Conservation (phyloP, 495 filamentous ascomycete species). For the Hypoxylon subgilvum region DNA sequence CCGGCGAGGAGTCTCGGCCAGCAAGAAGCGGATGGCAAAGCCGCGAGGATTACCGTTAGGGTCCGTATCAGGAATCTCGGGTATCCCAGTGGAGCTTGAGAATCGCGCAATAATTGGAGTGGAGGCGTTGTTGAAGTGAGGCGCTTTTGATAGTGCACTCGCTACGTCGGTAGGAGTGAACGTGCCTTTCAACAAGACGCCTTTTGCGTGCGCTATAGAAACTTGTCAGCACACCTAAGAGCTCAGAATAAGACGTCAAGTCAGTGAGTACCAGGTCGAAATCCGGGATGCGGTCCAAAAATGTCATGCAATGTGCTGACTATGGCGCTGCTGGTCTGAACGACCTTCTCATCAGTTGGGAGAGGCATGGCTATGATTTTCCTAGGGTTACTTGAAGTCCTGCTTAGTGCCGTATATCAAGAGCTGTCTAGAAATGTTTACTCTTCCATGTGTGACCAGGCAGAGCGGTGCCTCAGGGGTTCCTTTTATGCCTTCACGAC, state of each 20-base stretch:
- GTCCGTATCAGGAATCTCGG: conserved; percentile 57
- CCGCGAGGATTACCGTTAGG: conserved; percentile 56
- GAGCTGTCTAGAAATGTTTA: not conserved
- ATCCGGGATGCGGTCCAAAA: conserved; percentile 55
- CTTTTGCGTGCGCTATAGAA: conserved; percentile 58
- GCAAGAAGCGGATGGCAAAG: conserved; percentile 56
- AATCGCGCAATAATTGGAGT: conserved; percentile 59
- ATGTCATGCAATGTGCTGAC: conserved; percentile 47
- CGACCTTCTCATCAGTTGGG: conserved; percentile 46
- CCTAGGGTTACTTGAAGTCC: not conserved
- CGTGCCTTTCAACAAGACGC: conserved; percentile 53
- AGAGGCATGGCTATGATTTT: conserved; percentile 47
- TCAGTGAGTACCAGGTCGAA: conserved; percentile 48
- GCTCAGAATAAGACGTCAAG: not conserved
- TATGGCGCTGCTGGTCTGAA: conserved; percentile 50
- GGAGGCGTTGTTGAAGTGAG: conserved; percentile 54
- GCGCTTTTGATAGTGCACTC: conserved; percentile 51
- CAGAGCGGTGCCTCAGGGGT: not conserved
- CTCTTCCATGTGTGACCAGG: not conserved
- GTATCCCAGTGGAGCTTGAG: conserved; percentile 60
- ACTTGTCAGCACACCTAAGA: not conserved
- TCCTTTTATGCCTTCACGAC: not conserved
- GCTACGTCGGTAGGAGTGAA: conserved; percentile 57
- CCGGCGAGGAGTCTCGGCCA: conserved; percentile 47
- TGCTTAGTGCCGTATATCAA: too few species aligned